Base-by-base conservation (phyloP, 1,284 basidiomycete species). In the Ustilago bromivora region DNA sequence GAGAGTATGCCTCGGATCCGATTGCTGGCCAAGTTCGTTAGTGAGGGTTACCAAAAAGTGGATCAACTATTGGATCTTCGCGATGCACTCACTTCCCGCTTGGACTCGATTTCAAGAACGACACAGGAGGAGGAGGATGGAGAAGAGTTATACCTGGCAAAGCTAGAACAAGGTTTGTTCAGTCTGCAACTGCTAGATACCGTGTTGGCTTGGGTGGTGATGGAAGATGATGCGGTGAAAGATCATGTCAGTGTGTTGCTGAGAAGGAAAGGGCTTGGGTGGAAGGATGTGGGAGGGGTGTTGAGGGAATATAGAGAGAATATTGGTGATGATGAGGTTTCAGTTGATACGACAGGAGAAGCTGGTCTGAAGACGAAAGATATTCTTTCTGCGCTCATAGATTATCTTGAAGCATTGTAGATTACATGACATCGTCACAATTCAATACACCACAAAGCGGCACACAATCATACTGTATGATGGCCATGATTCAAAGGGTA, bases 141-240 rank as follows among this genome's bases (percentile, higher is more conserved):
- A 79, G 92, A 93, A 41, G 86, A 91, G 35, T 92, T 92, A 89
- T 98, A 98, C 87, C 87, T 98, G 23, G 90, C 91, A 19, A 90
- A 93, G 47, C 87, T 98, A 32, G 95, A 97, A 64, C 90, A 91
- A 2, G 97, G 96, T 0, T 87, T 98, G 40, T 96, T 93, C 84
- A 92, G 92, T 1, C 87, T 99, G 11, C 96, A 99, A 83, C 93
- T 92, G 17, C 90, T 94, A 28, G 96, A 98, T 87, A 97, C 96
- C 75, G 92, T 98, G 57, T 87, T 98, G 34, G 95, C 93, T 1
- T 99, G 97, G 97, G 87, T 98, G 34, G 90, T 91, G 66, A 97
- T 98, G 95, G 97, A 99, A 87, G 97, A 99, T 81, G 97, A 99
- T 81, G 97, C 95, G 3, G 32, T 55, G 17, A 62, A 66, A 9